Percentiles rank a stretch among this genome's conserved stretches.
These are phyloP conservation scores for Gossypium trilobum DNA, from an alignment of 441 rosid genomes.

Conservation along the genomic window DNA sequence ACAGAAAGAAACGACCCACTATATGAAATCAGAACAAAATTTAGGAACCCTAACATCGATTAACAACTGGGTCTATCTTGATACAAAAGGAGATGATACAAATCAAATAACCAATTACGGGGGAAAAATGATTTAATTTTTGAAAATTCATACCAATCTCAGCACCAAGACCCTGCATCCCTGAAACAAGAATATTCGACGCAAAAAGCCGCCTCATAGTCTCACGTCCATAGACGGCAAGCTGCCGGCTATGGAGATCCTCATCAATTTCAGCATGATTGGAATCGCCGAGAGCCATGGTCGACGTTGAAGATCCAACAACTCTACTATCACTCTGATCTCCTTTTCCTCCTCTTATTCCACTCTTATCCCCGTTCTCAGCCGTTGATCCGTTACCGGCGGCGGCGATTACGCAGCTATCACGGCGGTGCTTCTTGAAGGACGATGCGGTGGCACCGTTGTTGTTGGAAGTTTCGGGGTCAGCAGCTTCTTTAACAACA, in stretches of 20 bases:
- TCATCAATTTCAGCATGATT: conserved; percentile 68
- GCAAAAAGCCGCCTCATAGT: conserved; percentile 87
- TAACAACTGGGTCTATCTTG: not conserved
- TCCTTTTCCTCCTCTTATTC: conserved; percentile 8
- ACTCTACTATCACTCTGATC: conserved; percentile 14
- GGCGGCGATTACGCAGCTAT: not conserved
- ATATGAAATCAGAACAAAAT: not conserved
- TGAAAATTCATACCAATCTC: conserved; percentile 59
- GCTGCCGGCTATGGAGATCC: conserved; percentile 97
- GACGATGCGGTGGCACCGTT: conserved; percentile 18
- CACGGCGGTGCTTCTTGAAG: conserved; percentile 29
- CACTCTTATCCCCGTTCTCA: conserved; percentile 11
- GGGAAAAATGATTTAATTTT: not conserved
- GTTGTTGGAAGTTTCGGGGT: conserved; percentile 19
- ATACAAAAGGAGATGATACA: not conserved
- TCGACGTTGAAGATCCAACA: conserved; percentile 16
- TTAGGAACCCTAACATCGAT: not conserved
- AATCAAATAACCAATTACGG: not conserved
- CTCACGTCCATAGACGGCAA: conserved; percentile 93
- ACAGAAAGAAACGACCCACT: not conserved
- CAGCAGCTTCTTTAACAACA: conserved; percentile 28
- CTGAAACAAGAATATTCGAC: conserved; percentile 74
- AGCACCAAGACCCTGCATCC: conserved; percentile 85
- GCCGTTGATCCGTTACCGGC: conserved; percentile 24
- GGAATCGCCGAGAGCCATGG: conserved; percentile 49